These are phyloP conservation scores for Hericium rajendrae DNA, from an alignment of 768 basidiomycete species.

Conservation along the genomic window DNA sequence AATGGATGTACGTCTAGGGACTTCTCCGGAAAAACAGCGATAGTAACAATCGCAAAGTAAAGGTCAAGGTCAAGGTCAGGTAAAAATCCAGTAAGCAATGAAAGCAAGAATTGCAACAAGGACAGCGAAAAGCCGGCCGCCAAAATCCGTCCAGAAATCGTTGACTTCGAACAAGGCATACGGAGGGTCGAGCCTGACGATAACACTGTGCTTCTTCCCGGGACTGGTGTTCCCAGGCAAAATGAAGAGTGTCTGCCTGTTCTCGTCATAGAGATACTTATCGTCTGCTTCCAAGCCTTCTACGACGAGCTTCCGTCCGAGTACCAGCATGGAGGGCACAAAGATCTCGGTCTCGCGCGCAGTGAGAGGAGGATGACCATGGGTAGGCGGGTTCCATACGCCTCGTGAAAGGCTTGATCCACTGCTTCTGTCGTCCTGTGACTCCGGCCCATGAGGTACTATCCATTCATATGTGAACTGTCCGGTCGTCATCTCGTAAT, in stretches of 20 bases:
- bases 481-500: constrained; percentile 73
- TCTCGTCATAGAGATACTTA: constrained; percentile 47
- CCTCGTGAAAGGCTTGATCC: not conserved
- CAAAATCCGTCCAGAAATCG: constrained; percentile 56
- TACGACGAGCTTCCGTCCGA: constrained; percentile 47
- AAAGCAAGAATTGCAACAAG: constrained; percentile 17
- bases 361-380: constrained; percentile 29
- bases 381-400: constrained; percentile 24
- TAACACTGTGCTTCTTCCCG: constrained; percentile 38
- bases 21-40: too few species aligned
- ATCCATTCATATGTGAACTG: constrained; percentile 56
- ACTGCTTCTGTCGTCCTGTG: constrained; percentile 5
- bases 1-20: too few species aligned
- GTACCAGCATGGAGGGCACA: constrained; percentile 54
- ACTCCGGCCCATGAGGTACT: constrained; percentile 20
- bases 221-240: constrained; percentile 32
- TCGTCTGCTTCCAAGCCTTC: constrained; percentile 44
- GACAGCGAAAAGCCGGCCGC: constrained; percentile 22
- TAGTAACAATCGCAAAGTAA: too few species aligned
- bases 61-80: too few species aligned
- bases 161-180: constrained; percentile 48
- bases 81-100: too few species aligned
- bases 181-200: constrained; percentile 48
- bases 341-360: constrained; percentile 80
- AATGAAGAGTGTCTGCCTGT: constrained; percentile 68